Evolutionary conservation across 148 eudicot genomes (phyloP).

Genomic region (Chenopodium formosanum): DNA sequence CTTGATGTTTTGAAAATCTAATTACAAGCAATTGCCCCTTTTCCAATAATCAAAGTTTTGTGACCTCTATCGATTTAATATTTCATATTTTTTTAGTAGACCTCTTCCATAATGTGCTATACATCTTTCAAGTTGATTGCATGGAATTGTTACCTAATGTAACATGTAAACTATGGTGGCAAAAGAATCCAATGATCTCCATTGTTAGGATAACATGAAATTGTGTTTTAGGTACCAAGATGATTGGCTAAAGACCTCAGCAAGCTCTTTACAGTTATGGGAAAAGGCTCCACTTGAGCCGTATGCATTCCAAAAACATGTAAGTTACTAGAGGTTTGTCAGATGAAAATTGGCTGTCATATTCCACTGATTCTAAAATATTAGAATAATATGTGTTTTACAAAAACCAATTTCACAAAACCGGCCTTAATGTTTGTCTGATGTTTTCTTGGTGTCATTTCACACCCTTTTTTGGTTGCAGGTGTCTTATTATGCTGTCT

Average conservation of each 20-base stretch:
- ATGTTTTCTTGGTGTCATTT: conserved; percentile 1
- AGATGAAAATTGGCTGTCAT: background rate
- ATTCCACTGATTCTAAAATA: background rate
- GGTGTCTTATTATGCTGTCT: conserved; percentile 89
- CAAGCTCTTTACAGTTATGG: conserved; percentile 83
- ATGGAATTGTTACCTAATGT: background rate
- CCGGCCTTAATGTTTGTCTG: background rate
- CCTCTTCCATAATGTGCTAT: background rate
- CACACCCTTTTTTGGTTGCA: conserved; percentile 35
- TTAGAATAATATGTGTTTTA: no score
- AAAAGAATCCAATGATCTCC: background rate
- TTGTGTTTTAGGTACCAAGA: conserved; percentile 74
- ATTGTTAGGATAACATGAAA: conserved; percentile 7
- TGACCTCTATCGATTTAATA: background rate
- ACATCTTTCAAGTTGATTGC: conserved; percentile 7
- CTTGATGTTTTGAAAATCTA: background rate
- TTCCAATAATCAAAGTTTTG: background rate
- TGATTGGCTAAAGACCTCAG: conserved; percentile 98
- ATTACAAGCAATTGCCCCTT: background rate
- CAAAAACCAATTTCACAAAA: background rate
- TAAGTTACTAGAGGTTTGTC: conserved; percentile 33
- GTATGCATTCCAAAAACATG: conserved; percentile 84
- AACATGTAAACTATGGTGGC: background rate
- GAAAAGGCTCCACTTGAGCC: conserved; percentile 99
- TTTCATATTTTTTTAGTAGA: background rate